Conservation (phyloP, 179 eudicot species). For the Carnegiea gigantea region DNA sequence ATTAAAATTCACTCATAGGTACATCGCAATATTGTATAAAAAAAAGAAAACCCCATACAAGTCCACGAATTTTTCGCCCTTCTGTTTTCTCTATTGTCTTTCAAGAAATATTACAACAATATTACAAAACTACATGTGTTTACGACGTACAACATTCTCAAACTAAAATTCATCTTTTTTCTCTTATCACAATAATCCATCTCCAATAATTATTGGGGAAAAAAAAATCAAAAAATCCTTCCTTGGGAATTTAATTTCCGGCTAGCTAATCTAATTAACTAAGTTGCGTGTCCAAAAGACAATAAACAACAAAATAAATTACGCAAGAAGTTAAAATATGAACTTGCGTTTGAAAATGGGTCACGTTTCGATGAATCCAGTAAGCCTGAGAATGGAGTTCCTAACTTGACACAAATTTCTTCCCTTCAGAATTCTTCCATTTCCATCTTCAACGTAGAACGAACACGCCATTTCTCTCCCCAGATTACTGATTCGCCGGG, state of each 20-base stretch:
- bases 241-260: no score
- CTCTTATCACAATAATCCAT: no score
- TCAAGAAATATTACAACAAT: neutral
- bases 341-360: neutral
- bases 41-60: neutral
- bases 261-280: neutral
- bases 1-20: neutral
- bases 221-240: no score
- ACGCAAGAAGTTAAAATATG: neutral
- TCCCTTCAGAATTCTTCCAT: slow-evolving; percentile 34
- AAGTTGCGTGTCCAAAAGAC: neutral
- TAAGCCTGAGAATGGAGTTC: slow-evolving; percentile 35
- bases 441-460: slow-evolving; percentile 26
- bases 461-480: slow-evolving; percentile 33
- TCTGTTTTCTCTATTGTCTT: neutral
- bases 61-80: neutral
- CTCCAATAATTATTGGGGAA: no score
- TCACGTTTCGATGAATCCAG: slow-evolving; percentile 37
- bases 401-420: slow-evolving; percentile 34
- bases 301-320: neutral
- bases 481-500: slow-evolving; percentile 21
- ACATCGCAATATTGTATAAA: neutral
- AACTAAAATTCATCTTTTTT: neutral
- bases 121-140: neutral
- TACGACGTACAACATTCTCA: neutral